A percentile compares a stretch with the other conserved stretches of the same genome.
Evolutionary conservation across 495 filamentous ascomycete genomes (phyloP).

Genomic region (Hypoxylon fragiforme): DNA sequence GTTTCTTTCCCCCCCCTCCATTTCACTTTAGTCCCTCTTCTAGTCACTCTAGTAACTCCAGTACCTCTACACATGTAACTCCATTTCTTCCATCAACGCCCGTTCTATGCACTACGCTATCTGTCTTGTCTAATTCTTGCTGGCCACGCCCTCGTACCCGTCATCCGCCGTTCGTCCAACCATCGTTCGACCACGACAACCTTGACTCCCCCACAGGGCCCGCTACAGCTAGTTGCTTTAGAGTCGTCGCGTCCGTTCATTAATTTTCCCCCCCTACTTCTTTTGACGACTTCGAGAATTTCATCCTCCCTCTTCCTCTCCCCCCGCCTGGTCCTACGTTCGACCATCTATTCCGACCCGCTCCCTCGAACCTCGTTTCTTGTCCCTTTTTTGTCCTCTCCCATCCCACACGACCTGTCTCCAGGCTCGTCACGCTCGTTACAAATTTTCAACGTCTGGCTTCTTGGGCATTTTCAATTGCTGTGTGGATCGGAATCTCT

Average conservation of each 20-base stretch:
- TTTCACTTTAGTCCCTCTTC: conserved; percentile 9
- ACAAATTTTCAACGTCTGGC: conserved; percentile 27
- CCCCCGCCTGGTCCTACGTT: conserved; percentile 33
- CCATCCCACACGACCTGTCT: conserved; percentile 26
- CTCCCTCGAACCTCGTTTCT: conserved; percentile 9
- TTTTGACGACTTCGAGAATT: conserved; percentile 29
- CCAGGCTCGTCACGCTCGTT: conserved; percentile 38
- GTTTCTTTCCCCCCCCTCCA: background rate
- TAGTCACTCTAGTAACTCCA: conserved; percentile 5
- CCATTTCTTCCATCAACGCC: too few species aligned
- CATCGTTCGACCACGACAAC: conserved; percentile 2
- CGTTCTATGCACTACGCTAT: conserved; percentile 22
- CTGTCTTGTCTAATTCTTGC: conserved; percentile 9
- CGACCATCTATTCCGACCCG: conserved; percentile 33
- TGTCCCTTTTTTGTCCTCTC: conserved; percentile 1
- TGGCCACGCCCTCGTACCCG: conserved; percentile 16
- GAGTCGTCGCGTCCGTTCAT: conserved; percentile 32
- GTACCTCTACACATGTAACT: too few species aligned
- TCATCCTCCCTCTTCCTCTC: conserved; percentile 26
- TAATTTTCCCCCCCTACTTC: conserved; percentile 23
- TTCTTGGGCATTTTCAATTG: conserved; percentile 17
- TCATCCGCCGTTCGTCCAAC: conserved; percentile 29
- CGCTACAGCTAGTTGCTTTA: background rate
- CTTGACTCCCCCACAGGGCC: background rate
- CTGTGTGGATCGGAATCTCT: conserved; percentile 27